A percentile compares a stretch with the other conserved stretches of the same genome.
Evolutionary conservation across 768 basidiomycete genomes (phyloP).

Genomic region (Tricholomella constricta): DNA sequence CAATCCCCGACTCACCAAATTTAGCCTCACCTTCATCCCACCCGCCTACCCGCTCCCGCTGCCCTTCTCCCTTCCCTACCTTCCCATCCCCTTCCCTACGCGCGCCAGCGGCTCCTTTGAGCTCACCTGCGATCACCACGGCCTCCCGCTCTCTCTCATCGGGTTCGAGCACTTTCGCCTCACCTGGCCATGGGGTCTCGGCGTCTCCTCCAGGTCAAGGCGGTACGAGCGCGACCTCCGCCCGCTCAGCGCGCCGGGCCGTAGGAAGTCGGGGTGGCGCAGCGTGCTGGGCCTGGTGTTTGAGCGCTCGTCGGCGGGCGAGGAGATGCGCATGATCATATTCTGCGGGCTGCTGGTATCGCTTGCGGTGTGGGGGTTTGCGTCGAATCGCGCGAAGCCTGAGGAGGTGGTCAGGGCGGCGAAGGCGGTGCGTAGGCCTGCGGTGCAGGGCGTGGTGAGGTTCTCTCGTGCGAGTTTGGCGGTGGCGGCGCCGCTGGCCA

Average conservation of each 20-base stretch:
- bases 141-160: constrained; percentile 55
- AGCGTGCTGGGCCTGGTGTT: constrained; percentile 47
- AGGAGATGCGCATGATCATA: constrained; percentile 63
- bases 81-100: constrained; percentile 43
- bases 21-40: constrained; percentile 67
- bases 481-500: not conserved
- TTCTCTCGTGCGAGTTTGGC: not conserved
- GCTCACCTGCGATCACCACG: constrained; percentile 62
- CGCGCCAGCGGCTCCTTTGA: constrained; percentile 57
- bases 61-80: constrained; percentile 43
- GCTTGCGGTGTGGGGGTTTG: constrained; percentile 54
- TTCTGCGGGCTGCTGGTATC: constrained; percentile 52
- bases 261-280: constrained; percentile 40
- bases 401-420: not conserved
- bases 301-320: constrained; percentile 65
- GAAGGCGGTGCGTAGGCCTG: not conserved
- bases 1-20: constrained; percentile 67
- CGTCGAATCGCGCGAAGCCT: constrained; percentile 14
- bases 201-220: constrained; percentile 36
- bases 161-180: constrained; percentile 51
- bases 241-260: constrained; percentile 37
- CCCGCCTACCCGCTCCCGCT: constrained; percentile 51
- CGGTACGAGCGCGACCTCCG: constrained; percentile 44
- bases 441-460: constrained; percentile 6
- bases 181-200: constrained; percentile 52